A percentile compares a stretch with the other conserved stretches of the same genome.
These are phyloP conservation scores for Rhizopus sp. DNA, from an alignment of 371 early-diverging fungal genomes.

Conservation along the genomic window DNA sequence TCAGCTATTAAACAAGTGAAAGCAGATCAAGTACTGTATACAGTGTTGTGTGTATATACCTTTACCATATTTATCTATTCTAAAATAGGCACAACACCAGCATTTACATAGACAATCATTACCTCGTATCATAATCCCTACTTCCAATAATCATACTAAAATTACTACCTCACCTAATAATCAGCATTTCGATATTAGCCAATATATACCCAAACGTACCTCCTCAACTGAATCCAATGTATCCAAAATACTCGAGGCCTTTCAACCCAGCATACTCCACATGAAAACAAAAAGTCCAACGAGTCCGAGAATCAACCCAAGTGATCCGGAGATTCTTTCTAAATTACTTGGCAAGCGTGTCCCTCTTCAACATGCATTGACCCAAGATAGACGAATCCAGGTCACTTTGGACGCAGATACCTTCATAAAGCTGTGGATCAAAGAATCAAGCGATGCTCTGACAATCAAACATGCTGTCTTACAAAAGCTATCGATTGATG, in stretches of 20 bases:
- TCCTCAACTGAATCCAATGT: slow-evolving; percentile 25
- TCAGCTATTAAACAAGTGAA: slow-evolving; percentile 19
- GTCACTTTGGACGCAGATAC: slow-evolving; percentile 33
- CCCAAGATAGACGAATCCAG: slow-evolving; percentile 33
- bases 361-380: slow-evolving; percentile 13
- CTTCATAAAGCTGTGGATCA: slow-evolving; percentile 27
- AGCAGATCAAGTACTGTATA: slow-evolving; percentile 16
- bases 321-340: slow-evolving; percentile 19
- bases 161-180: slow-evolving; percentile 6
- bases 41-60: background rate
- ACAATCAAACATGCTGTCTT: slow-evolving; percentile 22
- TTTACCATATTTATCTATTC: background rate
- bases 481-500: slow-evolving; percentile 19
- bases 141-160: background rate
- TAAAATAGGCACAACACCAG: background rate
- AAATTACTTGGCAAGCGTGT: slow-evolving; percentile 25
- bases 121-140: slow-evolving; percentile 20
- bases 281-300: slow-evolving; percentile 2
- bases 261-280: slow-evolving; percentile 13
- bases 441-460: background rate
- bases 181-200: slow-evolving; percentile 21
- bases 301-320: slow-evolving; percentile 19
- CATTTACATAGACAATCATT: background rate
- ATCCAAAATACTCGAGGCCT: slow-evolving; percentile 21
- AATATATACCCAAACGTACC: slow-evolving; percentile 34